Evolutionary conservation across 495 filamentous ascomycete species (phyloP).

Genomic region (Aspergillus incahuasiensis): DNA sequence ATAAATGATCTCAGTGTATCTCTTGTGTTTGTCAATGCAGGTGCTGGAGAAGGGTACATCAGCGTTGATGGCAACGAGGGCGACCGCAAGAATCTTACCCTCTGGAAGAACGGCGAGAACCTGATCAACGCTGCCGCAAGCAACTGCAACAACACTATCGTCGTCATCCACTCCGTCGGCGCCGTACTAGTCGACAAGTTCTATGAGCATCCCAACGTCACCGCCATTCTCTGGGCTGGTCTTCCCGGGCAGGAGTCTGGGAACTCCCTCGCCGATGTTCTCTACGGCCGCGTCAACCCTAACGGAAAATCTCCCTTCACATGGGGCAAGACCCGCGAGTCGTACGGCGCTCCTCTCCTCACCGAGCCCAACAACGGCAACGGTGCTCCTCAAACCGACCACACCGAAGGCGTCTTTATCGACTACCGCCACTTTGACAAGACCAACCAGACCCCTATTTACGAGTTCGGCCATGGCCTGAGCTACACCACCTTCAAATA

Average conservation of each 20-base stretch:
- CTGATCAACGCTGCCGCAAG: constrained; percentile 73
- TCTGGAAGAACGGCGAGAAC: constrained; percentile 77
- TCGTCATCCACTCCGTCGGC: constrained; percentile 83
- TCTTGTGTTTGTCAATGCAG: constrained; percentile 85
- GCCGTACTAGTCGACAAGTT: constrained; percentile 74
- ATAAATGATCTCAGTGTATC: constrained; percentile 54
- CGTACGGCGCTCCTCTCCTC: constrained; percentile 72
- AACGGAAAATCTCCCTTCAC: constrained; percentile 85
- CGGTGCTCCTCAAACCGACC: constrained; percentile 71
- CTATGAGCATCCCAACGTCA: constrained; percentile 84
- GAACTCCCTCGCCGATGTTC: constrained; percentile 82
- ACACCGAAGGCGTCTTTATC: constrained; percentile 83
- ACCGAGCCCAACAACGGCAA: constrained; percentile 69
- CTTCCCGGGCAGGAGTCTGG: constrained; percentile 90
- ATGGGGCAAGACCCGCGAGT: constrained; percentile 65
- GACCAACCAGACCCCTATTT: constrained; percentile 66
- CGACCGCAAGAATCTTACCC: constrained; percentile 88
- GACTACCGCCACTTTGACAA: constrained; percentile 92
- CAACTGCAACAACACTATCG: constrained; percentile 83
- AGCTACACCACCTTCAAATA: constrained; percentile 86
- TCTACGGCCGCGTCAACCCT: constrained; percentile 87
- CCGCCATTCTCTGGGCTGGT: constrained; percentile 90
- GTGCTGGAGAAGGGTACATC: constrained; percentile 86
- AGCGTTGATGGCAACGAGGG: constrained; percentile 78
- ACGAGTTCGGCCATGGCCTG: constrained; percentile 88